A percentile compares a stretch with the other conserved stretches of the same genome.
Conservation (phyloP, 345 rosid species). For the Corchorus capsularis region DNA sequence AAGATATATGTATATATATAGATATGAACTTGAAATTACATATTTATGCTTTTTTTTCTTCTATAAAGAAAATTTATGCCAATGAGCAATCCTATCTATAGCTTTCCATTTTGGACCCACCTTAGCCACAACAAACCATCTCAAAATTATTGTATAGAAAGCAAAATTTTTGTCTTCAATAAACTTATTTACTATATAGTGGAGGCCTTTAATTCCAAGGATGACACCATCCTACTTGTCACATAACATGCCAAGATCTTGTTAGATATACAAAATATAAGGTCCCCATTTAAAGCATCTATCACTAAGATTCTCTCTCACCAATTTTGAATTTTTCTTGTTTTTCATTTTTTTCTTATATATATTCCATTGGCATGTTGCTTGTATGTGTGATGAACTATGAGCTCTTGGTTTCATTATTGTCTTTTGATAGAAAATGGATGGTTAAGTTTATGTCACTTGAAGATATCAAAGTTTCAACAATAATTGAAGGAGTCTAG, state of each 20-base stretch:
- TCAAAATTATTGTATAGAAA: slow-evolving; percentile 17
- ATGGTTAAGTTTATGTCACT: neutral
- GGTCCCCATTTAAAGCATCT: slow-evolving; percentile 22
- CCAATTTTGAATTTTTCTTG: neutral
- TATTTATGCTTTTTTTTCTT: neutral
- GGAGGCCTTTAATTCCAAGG: slow-evolving; percentile 17
- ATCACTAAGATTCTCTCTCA: slow-evolving; percentile 25
- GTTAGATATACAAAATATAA: slow-evolving; percentile 31
- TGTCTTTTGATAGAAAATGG: neutral
- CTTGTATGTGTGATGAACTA: neutral
- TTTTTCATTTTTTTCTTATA: neutral
- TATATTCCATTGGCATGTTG: neutral
- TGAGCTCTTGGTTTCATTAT: neutral
- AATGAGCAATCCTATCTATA: slow-evolving; percentile 12
- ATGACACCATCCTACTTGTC: slow-evolving; percentile 20
- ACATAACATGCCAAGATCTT: slow-evolving; percentile 28
- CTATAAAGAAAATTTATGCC: neutral
- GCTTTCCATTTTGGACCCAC: slow-evolving; percentile 32
- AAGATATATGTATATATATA: neutral
- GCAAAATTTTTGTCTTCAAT: slow-evolving; percentile 17
- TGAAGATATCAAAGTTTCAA: slow-evolving; percentile 10
- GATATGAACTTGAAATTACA: slow-evolving; percentile 15
- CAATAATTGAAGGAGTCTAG: slow-evolving; percentile 1
- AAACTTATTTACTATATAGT: slow-evolving; percentile 15
- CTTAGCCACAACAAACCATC: slow-evolving; percentile 24